phyloP scores from a whole-genome alignment of 164 flowering plant genomes.

The Akebia trifoliata region DNA sequence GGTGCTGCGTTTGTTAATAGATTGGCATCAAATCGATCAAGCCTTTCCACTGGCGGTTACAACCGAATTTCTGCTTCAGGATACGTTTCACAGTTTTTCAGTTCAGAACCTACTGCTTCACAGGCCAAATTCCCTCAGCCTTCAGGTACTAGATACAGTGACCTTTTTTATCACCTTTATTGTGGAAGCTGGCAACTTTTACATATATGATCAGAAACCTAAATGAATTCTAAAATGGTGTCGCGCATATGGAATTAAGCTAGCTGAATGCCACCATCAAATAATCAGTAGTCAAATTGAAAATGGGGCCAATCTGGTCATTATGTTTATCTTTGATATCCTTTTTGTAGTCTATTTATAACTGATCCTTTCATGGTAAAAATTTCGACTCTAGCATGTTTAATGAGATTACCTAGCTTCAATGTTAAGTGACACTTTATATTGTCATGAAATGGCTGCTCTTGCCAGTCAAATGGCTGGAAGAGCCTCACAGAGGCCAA shows the following conservation, averaged over 20 bases:
- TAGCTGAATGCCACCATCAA: too few species aligned
- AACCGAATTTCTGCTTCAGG: constrained; percentile 63
- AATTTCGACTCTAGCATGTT: too few species aligned
- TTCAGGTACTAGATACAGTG: constrained; percentile 38
- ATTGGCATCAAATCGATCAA: constrained; percentile 49
- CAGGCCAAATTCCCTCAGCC: constrained; percentile 45
- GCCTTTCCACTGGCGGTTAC: constrained; percentile 40
- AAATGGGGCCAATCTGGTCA: too few species aligned
- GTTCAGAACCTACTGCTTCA: constrained; percentile 56
- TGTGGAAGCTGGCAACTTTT: not conserved
- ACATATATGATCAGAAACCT: not conserved
- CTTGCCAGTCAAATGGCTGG: too few species aligned
- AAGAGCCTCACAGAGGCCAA: too few species aligned
- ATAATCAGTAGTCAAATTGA: too few species aligned
- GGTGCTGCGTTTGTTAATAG: constrained; percentile 63
- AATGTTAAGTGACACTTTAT: too few species aligned
- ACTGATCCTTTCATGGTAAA: too few species aligned
- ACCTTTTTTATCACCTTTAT: not conserved
- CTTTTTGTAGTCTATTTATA: too few species aligned
- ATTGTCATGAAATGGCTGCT: too few species aligned
- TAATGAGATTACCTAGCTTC: too few species aligned
- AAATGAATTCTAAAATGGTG: not conserved
- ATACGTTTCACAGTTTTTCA: constrained; percentile 73
- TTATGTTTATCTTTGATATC: not conserved
- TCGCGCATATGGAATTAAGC: too few species aligned